phyloP scores from a whole-genome alignment of 306 rosid species.

The Vigna nakashimae region DNA sequence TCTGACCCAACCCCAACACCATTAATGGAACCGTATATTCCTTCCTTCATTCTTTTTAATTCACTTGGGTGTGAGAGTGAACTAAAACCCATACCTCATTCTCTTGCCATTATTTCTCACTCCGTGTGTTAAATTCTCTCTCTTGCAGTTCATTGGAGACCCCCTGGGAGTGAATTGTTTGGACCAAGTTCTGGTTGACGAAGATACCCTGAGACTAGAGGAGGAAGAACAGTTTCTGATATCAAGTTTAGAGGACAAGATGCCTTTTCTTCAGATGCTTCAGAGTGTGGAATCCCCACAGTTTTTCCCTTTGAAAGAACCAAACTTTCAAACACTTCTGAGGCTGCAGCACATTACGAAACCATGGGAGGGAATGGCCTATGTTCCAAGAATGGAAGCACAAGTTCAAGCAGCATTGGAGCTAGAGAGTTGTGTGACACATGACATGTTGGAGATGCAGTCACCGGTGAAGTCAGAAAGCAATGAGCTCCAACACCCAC shows the following conservation, averaged over 20 bases:
- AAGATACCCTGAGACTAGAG: slow-evolving; percentile 49
- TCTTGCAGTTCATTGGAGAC: slow-evolving; percentile 71
- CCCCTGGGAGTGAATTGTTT: slow-evolving; percentile 58
- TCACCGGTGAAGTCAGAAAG: slow-evolving; percentile 78
- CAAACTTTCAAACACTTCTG: slow-evolving; percentile 74
- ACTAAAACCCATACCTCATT: slow-evolving; percentile 24
- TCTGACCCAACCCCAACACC: slow-evolving; percentile 42
- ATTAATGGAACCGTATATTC: slow-evolving; percentile 47
- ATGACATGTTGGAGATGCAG: slow-evolving; percentile 59
- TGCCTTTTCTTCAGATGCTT: slow-evolving; percentile 90
- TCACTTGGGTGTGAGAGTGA: slow-evolving; percentile 36
- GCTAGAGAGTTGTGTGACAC: slow-evolving; percentile 73
- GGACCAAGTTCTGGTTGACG: slow-evolving; percentile 57
- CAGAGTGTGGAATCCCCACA: slow-evolving; percentile 74
- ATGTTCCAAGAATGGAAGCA: slow-evolving; percentile 50
- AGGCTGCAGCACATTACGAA: slow-evolving; percentile 69
- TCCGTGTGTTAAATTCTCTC: slow-evolving; percentile 20
- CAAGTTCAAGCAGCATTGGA: slow-evolving; percentile 58
- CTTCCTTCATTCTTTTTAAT: slow-evolving; percentile 48
- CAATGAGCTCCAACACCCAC: slow-evolving; percentile 50
- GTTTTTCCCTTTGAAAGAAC: slow-evolving; percentile 63
- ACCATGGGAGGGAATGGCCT: slow-evolving; percentile 54
- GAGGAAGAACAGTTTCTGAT: slow-evolving; percentile 52
- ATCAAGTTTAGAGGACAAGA: slow-evolving; percentile 62
- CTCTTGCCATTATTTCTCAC: neutral